Evolutionary conservation across 805 yeast species (phyloP).

Genomic region (Yarrowia sp.): DNA sequence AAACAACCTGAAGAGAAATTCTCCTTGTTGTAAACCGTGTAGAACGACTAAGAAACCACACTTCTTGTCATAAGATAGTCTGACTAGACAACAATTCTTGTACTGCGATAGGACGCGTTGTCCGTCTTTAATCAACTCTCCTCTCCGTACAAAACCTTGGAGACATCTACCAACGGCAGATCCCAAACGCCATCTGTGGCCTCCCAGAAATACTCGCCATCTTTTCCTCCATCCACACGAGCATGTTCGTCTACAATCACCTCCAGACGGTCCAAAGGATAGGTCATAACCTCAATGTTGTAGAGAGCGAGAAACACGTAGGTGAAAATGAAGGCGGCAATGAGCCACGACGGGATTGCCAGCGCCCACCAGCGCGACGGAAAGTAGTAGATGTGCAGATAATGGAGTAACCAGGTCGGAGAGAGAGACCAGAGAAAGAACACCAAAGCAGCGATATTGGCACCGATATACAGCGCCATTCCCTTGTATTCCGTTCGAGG

Average conservation of each 20-base stretch:
- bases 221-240: slow-evolving; percentile 37
- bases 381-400: slow-evolving; percentile 59
- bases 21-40: no score
- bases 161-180: slow-evolving; percentile 53
- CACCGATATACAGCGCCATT: slow-evolving; percentile 72
- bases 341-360: slow-evolving; percentile 65
- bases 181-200: slow-evolving; percentile 87
- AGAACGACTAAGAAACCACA: no score
- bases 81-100: no score
- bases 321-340: slow-evolving; percentile 67
- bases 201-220: slow-evolving; percentile 45
- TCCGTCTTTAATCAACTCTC: background rate
- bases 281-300: slow-evolving; percentile 72
- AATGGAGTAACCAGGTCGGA: slow-evolving; percentile 57
- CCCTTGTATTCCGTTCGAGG: slow-evolving; percentile 74
- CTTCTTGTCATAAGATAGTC: no score
- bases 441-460: slow-evolving; percentile 51
- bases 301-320: slow-evolving; percentile 69
- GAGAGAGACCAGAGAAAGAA: slow-evolving; percentile 73
- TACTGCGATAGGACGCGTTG: no score
- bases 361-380: slow-evolving; percentile 94
- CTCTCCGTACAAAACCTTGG: slow-evolving; percentile 33
- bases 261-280: slow-evolving; percentile 53
- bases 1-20: no score
- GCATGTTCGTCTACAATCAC: slow-evolving; percentile 69